Evolutionary conservation across 1,139 yeast genomes (phyloP).

Genomic region (Kluyveromyces sp.): DNA sequence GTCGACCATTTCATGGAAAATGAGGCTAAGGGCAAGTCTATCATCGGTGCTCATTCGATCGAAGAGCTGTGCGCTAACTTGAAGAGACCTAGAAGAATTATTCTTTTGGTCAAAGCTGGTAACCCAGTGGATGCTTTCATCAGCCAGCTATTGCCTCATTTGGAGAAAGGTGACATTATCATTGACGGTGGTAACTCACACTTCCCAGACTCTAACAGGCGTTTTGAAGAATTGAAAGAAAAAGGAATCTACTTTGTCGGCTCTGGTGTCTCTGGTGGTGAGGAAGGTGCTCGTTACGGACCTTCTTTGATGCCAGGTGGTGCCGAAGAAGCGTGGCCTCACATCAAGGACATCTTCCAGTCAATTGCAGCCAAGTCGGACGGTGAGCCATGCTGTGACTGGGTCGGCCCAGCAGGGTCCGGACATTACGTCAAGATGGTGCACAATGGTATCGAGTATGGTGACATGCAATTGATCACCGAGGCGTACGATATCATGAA

Average conservation of each 20-base stretch:
- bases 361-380: slow-evolving; percentile 92
- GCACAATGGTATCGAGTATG: slow-evolving; percentile 99
- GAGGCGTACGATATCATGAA: slow-evolving; percentile 96
- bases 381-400: slow-evolving; percentile 99
- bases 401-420: slow-evolving; percentile 99
- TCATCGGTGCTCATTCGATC: slow-evolving; percentile 91
- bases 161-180: slow-evolving; percentile 96
- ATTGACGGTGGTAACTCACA: slow-evolving; percentile 99
- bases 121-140: slow-evolving; percentile 89
- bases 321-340: slow-evolving; percentile 97
- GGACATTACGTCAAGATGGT: slow-evolving; percentile 99
- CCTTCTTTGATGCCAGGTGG: slow-evolving; percentile 99
- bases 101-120: slow-evolving; percentile 95
- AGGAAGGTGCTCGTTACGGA: slow-evolving; percentile 99
- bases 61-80: slow-evolving; percentile 82
- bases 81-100: slow-evolving; percentile 95
- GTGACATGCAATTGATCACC: slow-evolving; percentile 98
- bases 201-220: slow-evolving; percentile 97
- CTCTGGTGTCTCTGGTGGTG: slow-evolving; percentile 99
- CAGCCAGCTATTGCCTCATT: slow-evolving; percentile 76
- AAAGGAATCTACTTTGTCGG: slow-evolving; percentile 94
- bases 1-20: slow-evolving; percentile 88
- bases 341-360: slow-evolving; percentile 94
- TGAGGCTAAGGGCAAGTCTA: slow-evolving; percentile 95
- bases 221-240: slow-evolving; percentile 78